A percentile compares a stretch with the other conserved stretches of the same genome.
These are phyloP conservation scores for Candolleomyces aberdarensis DNA, from an alignment of 768 basidiomycete genomes.

Conservation along the genomic window DNA sequence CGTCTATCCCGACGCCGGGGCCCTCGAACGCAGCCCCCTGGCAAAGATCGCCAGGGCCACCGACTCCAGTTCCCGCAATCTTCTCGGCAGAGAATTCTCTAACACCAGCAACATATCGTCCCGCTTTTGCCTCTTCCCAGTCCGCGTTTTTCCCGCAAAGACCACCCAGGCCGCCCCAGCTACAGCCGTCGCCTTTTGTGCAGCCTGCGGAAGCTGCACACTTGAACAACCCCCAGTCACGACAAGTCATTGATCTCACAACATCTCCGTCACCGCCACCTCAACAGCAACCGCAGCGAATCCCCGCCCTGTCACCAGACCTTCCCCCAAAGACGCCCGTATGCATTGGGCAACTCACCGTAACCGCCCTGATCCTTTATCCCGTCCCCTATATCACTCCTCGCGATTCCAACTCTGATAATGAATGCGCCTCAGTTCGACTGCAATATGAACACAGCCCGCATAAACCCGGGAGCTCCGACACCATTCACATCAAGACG, in stretches of 20 bases:
- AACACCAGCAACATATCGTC: constrained; percentile 7
- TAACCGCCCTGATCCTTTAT: constrained; percentile 83
- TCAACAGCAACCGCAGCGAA: constrained; percentile 20
- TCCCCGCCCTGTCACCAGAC: constrained; percentile 45
- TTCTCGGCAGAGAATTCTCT: background rate
- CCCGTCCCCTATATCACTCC: constrained; percentile 65
- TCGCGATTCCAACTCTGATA: constrained; percentile 39
- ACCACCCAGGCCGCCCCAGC: constrained; percentile 20
- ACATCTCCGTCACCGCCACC: constrained; percentile 57
- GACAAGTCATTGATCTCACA: constrained; percentile 75
- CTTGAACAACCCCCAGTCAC: constrained; percentile 18
- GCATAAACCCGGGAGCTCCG: constrained; percentile 49
- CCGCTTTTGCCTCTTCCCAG: constrained; percentile 8
- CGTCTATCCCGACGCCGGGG: background rate
- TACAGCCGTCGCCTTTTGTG: constrained; percentile 14
- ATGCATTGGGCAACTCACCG: constrained; percentile 83
- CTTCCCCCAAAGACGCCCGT: constrained; percentile 79
- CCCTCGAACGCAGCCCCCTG: constrained; percentile 5
- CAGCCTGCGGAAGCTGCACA: constrained; percentile 4
- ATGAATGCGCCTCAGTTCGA: constrained; percentile 68
- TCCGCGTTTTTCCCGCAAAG: constrained; percentile 14
- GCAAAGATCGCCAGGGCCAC: constrained; percentile 5
- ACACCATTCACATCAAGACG: constrained; percentile 77
- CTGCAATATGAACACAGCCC: constrained; percentile 68
- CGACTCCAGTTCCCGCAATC: background rate